Conservation (phyloP, 352 stramenopile species). For the Lagenidium giganteum region DNA sequence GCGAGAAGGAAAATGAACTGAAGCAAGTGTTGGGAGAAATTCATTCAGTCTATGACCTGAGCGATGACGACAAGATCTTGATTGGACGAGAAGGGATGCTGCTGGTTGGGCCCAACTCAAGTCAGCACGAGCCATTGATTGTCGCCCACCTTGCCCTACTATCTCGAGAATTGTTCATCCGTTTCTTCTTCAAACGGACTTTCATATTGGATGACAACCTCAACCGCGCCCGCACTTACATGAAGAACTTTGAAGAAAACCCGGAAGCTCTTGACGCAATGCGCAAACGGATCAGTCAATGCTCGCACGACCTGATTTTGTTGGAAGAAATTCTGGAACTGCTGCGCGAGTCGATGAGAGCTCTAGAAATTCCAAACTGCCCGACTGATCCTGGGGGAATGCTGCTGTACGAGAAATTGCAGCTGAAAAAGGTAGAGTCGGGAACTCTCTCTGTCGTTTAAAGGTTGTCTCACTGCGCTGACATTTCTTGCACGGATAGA, state of each 20-base stretch:
- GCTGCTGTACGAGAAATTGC: conserved; percentile 90
- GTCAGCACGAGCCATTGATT: conserved; percentile 91
- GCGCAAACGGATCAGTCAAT: conserved; percentile 79
- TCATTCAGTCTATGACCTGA: conserved; percentile 94
- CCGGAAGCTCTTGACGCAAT: conserved; percentile 84
- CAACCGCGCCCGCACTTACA: conserved; percentile 82
- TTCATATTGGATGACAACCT: conserved; percentile 95
- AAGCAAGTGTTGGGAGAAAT: conserved; percentile 95
- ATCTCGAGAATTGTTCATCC: conserved; percentile 91
- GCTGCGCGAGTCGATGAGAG: conserved; percentile 89
- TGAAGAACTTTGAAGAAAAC: conserved; percentile 89
- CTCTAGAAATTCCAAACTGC: conserved; percentile 86
- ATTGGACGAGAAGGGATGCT: conserved; percentile 93
- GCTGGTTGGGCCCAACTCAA: conserved; percentile 89
- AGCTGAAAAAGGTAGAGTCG: conserved; percentile 66
- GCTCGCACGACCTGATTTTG: conserved; percentile 92
- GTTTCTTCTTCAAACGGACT: conserved; percentile 95
- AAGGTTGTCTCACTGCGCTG: no score
- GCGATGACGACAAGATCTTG: conserved; percentile 93
- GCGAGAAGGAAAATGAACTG: conserved; percentile 97
- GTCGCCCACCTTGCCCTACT: conserved; percentile 91
- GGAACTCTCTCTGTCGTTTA: conserved; percentile 17
- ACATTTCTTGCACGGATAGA: no score
- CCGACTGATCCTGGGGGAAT: conserved; percentile 80
- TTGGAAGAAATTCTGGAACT: conserved; percentile 96